phyloP scores from a whole-genome alignment of 2,329 filamentous ascomycete genomes.

The Pyrenochaeta sp. region DNA sequence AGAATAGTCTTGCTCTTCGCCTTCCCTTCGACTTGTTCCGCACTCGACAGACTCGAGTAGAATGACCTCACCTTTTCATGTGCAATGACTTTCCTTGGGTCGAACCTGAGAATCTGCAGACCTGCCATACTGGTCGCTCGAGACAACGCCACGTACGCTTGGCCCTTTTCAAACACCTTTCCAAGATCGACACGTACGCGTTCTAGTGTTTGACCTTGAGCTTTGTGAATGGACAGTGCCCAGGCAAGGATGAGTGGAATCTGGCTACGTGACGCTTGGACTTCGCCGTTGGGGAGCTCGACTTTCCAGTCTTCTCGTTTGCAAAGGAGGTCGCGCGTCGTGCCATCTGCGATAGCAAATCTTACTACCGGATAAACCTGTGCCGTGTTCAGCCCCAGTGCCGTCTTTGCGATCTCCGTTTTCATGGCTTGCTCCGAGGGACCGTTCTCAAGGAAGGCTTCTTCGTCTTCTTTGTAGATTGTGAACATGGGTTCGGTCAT shows the following conservation, averaged over 20 bases:
- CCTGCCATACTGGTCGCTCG: conserved; percentile 89
- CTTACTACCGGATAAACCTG: conserved; percentile 82
- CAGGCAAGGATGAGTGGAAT: conserved; percentile 90
- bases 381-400: conserved; percentile 57
- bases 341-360: conserved; percentile 82
- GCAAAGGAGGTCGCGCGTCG: conserved; percentile 78
- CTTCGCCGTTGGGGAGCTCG: conserved; percentile 92
- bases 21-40: conserved; percentile 59
- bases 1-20: conserved; percentile 43
- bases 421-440: conserved; percentile 51
- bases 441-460: conserved; percentile 61
- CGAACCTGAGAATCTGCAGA: conserved; percentile 87
- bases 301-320: conserved; percentile 94
- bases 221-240: conserved; percentile 98
- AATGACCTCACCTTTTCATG: conserved; percentile 87
- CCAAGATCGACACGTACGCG: conserved; percentile 94
- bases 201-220: conserved; percentile 92
- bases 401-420: conserved; percentile 58
- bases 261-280: conserved; percentile 82
- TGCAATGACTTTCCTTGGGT: conserved; percentile 91
- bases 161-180: conserved; percentile 93
- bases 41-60: conserved; percentile 82
- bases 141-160: conserved; percentile 95
- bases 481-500: conserved; percentile 74
- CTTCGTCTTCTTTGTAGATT: conserved; percentile 65